Evolutionary conservation across 2,329 filamentous ascomycete species (phyloP), one percentile per base, ranked within the genome.

Genomic region (Fusarium musae): DNA sequence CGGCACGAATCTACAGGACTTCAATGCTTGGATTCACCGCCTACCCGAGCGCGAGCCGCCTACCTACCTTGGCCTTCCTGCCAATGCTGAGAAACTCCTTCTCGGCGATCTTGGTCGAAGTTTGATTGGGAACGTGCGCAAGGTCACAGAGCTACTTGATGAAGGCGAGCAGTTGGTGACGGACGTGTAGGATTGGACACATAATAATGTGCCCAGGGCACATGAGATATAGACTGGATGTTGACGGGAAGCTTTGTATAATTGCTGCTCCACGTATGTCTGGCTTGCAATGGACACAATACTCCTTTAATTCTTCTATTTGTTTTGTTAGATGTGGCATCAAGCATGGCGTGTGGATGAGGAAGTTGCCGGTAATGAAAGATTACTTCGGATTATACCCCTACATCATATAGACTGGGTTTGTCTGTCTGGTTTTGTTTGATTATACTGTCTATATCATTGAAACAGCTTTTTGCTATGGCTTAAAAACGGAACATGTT

Each of bases 11-110:
- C 90, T 97, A 80, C 90, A 92, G 71, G 94, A 97, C 78, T 98
- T 98, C 81, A 92, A 93, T 83, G 87, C 88, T 42, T 99, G 97
- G 97, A 94, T 99, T 70, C 93, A 97, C 78, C 90, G 90, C 69
- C 86, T 99, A 70, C 96, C 96, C 0, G 96, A 99, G 87, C 91
- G 96, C 78, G 96, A 99, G 82, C 97, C 97, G 34, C 96, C 96
- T 9, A 97, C 95, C 2, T 99, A 97, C 80, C 87, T 99, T 21
- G 97, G 96, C 28, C 84, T 99, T 75, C 96, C 96, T 40, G 94
- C 94, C 34, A 98, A 99, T 81, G 96, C 96, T 26, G 96, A 99
- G 90, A 99, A 98, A 84, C 81, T 99, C 80, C 83, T 99, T 77
- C 87, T 99, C 37, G 93, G 97, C 19, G 95, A 94, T 5, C 91